Evolutionary conservation across 2,329 filamentous ascomycete genomes (phyloP).

Genomic region (Mollisiaceae sp.): DNA sequence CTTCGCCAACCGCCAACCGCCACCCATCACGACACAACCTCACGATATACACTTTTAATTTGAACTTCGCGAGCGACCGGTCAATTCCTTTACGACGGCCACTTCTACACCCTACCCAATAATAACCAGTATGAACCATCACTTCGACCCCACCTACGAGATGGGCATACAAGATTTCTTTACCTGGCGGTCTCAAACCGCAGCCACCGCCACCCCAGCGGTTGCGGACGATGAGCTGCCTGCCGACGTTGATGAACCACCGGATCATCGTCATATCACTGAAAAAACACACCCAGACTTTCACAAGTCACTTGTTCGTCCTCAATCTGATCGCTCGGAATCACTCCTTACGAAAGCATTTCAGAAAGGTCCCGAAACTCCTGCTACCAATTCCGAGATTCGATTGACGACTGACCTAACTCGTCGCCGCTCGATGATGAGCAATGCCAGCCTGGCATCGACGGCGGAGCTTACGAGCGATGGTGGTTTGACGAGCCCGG

Average conservation of each 20-base stretch:
- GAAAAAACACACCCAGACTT: conserved; percentile 34
- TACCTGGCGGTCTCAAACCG: conserved; percentile 52
- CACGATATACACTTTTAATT: conserved; percentile 24
- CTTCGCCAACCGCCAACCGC: conserved; percentile 16
- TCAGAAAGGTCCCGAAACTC: conserved; percentile 67
- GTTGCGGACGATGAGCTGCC: conserved; percentile 65
- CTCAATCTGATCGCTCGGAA: conserved; percentile 64
- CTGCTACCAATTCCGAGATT: conserved; percentile 47
- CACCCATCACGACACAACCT: conserved; percentile 17
- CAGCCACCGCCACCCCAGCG: conserved; percentile 36
- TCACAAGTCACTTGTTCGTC: conserved; percentile 47
- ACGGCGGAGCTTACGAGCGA: conserved; percentile 95
- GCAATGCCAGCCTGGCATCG: conserved; percentile 79
- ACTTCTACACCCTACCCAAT: conserved; percentile 17
- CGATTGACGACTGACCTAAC: conserved; percentile 47
- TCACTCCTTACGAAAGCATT: conserved; percentile 90
- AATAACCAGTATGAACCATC: conserved; percentile 24
- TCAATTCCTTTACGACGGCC: background rate
- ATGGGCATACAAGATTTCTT: conserved; percentile 47
- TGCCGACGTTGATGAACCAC: conserved; percentile 87
- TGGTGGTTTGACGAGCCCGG: conserved; percentile 86
- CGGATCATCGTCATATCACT: conserved; percentile 57
- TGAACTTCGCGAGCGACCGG: conserved; percentile 8
- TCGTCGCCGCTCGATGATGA: conserved; percentile 65
- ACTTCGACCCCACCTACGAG: conserved; percentile 26